Evolutionary conservation across 805 yeast species (phyloP), one percentile per base, ranked within the genome.

Genomic region (Saccharomycopsis oosterbeekiorum): DNA sequence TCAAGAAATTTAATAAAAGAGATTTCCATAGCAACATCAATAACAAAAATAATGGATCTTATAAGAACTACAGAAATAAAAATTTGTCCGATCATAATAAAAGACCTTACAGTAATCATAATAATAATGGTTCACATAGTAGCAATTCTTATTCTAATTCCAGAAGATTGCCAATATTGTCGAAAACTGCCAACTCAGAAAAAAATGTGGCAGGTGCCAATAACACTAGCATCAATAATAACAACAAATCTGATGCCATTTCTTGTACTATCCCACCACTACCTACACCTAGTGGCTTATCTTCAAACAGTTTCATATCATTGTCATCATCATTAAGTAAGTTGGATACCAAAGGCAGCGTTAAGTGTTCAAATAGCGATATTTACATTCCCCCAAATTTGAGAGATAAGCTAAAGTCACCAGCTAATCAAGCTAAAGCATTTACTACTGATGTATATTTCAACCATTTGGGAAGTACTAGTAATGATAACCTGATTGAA

Each of bases 321-420:
- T 42, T 47, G 29, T 14, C 21, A 29, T 36, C 56, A 14, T 34
- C 42, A 26, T 36, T 54, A 15, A 24, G 21, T 9, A 50, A 51
- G 11, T 5, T 60, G 15, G 60, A 57, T 37, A 57, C 63, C 14
- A 54, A 39, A 15, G 36, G 43, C 36, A 51, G 14, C 1, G 42
- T n/a, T 15, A 26, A 39, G 11, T 17, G 40, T 10, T n/a, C 55
- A 10, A 54, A 51, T 39, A 19, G 59, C 8, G 43, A 40, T 17
- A 61, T 58, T 54, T 63, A 63, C 37, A 61, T 63, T 21, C 65
- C 65, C n/a, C 65, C 65, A 19, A 63, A 63, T 58, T 53, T 63
- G 50, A 37, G 65, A 34, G 42, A 62, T 43, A n/a, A 50, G 21
- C 59, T 63, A 34, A 63, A 63, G 21, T 63, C 65, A 21, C 64